phyloP scores from a whole-genome alignment of 441 rosid genomes.

The Gossypium davidsonii region DNA sequence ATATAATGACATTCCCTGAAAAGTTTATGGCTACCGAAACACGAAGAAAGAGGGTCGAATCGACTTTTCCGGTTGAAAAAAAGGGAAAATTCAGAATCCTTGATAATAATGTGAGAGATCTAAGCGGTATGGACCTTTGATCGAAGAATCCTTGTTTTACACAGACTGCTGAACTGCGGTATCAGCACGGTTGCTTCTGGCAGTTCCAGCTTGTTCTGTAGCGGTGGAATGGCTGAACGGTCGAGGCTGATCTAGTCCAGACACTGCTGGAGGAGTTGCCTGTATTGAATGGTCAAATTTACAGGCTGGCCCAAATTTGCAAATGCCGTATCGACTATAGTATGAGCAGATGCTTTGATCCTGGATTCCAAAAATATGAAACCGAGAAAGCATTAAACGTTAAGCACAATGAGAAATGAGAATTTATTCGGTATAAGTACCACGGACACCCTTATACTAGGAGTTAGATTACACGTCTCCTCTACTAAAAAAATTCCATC shows the following conservation, averaged over 20 bases:
- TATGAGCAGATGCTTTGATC: slow-evolving; percentile 66
- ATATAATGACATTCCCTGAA: slow-evolving; percentile 26
- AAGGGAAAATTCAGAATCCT: slow-evolving; percentile 14
- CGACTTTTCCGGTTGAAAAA: slow-evolving; percentile 8
- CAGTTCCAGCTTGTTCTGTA: slow-evolving; percentile 24
- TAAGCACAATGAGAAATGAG: neutral
- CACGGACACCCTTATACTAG: too few species aligned
- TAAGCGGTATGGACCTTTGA: slow-evolving; percentile 13
- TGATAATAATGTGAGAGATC: slow-evolving; percentile 11
- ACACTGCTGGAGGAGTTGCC: slow-evolving; percentile 21
- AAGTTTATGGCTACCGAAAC: slow-evolving; percentile 30
- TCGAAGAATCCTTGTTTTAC: slow-evolving; percentile 23
- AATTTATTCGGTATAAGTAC: neutral
- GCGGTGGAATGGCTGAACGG: slow-evolving; percentile 21
- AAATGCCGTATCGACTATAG: slow-evolving; percentile 87
- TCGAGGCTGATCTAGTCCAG: slow-evolving; percentile 25
- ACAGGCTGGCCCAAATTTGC: slow-evolving; percentile 93
- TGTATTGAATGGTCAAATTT: slow-evolving; percentile 76
- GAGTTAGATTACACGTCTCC: too few species aligned
- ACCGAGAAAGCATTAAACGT: neutral
- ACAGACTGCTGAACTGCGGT: slow-evolving; percentile 29
- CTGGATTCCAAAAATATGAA: slow-evolving; percentile 29
- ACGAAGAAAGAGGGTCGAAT: slow-evolving; percentile 2
- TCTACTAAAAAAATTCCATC: too few species aligned
- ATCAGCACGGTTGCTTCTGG: slow-evolving; percentile 21